These are phyloP conservation scores for Silene latifolia DNA, from an alignment of 148 eudicot species.

Conservation along the genomic window DNA sequence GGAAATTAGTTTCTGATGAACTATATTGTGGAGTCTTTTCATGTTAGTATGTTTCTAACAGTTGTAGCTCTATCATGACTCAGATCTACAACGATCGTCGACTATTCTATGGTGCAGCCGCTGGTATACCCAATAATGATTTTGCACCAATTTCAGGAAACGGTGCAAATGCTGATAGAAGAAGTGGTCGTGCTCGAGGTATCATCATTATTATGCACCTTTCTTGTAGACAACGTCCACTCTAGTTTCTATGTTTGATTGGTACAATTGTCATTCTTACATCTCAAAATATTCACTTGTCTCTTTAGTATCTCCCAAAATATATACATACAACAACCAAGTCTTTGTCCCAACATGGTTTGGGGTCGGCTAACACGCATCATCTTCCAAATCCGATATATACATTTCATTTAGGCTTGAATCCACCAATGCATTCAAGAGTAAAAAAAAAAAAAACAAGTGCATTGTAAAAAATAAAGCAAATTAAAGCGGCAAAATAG, in stretches of 20 bases:
- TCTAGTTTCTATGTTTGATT: background rate
- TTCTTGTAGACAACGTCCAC: background rate
- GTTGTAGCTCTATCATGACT: constrained; percentile 14
- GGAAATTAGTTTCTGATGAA: background rate
- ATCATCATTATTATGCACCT: background rate
- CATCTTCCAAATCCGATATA: too few relatives aligned
- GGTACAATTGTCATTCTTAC: background rate
- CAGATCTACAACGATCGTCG: constrained; percentile 95
- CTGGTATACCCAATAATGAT: constrained; percentile 64
- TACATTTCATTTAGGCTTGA: too few relatives aligned
- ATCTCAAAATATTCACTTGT: background rate
- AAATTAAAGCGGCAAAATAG: too few relatives aligned
- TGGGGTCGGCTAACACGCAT: too few relatives aligned
- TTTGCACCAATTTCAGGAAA: constrained; percentile 50
- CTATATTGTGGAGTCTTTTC: background rate
- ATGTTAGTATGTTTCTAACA: background rate
- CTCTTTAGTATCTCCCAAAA: background rate
- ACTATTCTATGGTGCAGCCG: constrained; percentile 82
- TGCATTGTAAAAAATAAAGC: too few relatives aligned
- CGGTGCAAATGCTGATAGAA: constrained; percentile 68
- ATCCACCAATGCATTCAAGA: too few relatives aligned
- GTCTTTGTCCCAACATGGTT: too few relatives aligned
- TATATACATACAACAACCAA: too few relatives aligned
- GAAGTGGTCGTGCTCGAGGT: constrained; percentile 83
- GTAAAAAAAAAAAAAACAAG: too few relatives aligned